Base-by-base conservation (phyloP, 768 basidiomycete genomes). In the Amanita polypyramis region DNA sequence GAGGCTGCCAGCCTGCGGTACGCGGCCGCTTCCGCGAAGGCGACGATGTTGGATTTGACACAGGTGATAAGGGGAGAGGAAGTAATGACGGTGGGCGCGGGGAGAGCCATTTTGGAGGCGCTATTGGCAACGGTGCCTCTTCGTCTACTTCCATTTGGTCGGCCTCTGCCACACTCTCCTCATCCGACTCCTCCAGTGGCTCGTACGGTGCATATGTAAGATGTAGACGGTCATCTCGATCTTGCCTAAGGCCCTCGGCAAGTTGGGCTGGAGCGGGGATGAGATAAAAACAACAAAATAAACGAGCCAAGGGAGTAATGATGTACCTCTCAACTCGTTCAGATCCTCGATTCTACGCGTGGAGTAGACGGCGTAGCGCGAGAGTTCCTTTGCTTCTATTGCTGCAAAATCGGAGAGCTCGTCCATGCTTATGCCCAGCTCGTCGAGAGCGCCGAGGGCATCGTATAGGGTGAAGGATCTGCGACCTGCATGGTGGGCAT, bases 401-500 rank as follows among this genome's bases (percentile, higher is more conserved):
- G 64, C 59, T 45, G 71, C 74, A 56, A 85, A 88, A 49, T 83
- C 82, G 20, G 58, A 65, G 46, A 92, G 65, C 60, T 92, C 89
- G 6, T 84, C 76, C 19, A 86, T 49, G 36, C 70, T 74, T 1
- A 86, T 72, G 14, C 89, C 89, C 12, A 90, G 68, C 46, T 90
- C 87, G n/a, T 77, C 77, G 23, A 92, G 67, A 8, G 82, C 85
- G 10, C 68, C 68, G 2, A 80, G 56, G 5, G 79, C 77, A 62
- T 92, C 89, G 46, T 70, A 66, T 0, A 73, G 64, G 12, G 74
- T 75, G 15, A 87, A 59, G 19, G 64, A 65, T 2, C 72, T 70
- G 41, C 89, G 65, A n/a, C 85, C 87, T 1, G 85, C 74, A 56
- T 86, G 84, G 50, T 83, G 75, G 1, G 87, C 80, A 57, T 85